Evolutionary conservation across 208 protist species (phyloP).

Genomic region (Hexamita inflata): DNA sequence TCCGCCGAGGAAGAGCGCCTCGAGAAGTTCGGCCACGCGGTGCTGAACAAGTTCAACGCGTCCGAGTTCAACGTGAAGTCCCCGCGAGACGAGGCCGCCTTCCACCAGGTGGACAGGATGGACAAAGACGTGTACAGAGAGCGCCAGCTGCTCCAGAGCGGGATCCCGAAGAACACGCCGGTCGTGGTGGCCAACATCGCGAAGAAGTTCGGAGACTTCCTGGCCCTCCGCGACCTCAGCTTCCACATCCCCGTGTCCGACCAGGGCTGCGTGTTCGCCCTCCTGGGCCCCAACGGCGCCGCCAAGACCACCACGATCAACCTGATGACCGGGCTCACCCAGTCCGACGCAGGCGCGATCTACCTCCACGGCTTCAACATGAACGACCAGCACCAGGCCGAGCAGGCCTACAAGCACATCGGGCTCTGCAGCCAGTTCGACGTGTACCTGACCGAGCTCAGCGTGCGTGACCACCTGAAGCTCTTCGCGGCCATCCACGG

Average conservation of each 20-base stretch:
- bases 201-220: background rate
- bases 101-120: background rate
- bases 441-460: slow-evolving; percentile 14
- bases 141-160: background rate
- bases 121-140: slow-evolving; percentile 9
- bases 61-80: too few relatives aligned
- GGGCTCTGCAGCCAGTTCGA: slow-evolving; percentile 19
- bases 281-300: slow-evolving; percentile 48
- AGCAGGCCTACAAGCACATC: background rate
- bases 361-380: background rate
- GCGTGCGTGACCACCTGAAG: slow-evolving; percentile 8
- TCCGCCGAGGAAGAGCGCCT: too few relatives aligned
- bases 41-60: too few relatives aligned
- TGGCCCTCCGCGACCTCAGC: slow-evolving; percentile 1
- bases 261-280: slow-evolving; percentile 31
- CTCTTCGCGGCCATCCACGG: slow-evolving; percentile 15
- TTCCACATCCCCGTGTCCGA: slow-evolving; percentile 14
- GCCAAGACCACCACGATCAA: slow-evolving; percentile 48
- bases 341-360: background rate
- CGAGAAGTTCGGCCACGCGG: too few relatives aligned
- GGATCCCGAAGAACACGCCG: background rate
- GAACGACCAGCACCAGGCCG: background rate
- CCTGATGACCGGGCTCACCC: slow-evolving; percentile 21
- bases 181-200: background rate
- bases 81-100: background rate